A percentile compares a stretch with the other conserved stretches of the same genome.
Evolutionary conservation across 371 early-diverging fungal genomes (phyloP).

Genomic region (Lichtheimia ramosa): DNA sequence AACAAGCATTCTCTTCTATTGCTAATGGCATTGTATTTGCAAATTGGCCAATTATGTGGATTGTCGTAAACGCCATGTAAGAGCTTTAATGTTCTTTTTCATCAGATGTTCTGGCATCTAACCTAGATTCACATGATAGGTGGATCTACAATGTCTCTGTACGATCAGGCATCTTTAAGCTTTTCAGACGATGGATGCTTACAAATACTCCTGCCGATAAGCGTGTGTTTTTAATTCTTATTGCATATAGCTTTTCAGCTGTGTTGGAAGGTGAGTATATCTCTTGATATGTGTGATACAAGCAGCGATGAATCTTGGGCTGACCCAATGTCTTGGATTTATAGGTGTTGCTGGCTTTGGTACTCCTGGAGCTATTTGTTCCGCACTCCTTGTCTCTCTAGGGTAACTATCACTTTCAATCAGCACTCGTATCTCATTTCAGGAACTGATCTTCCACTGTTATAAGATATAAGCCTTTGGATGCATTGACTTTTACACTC

Average conservation of each 20-base stretch:
- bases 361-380: conserved; percentile 54
- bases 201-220: conserved; percentile 47
- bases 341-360: conserved; percentile 54
- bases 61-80: conserved; percentile 52
- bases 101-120: too few species aligned
- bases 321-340: neutral
- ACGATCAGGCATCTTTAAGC: conserved; percentile 43
- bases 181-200: conserved; percentile 52
- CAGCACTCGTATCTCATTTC: neutral
- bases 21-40: conserved; percentile 49
- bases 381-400: conserved; percentile 47
- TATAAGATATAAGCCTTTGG: conserved; percentile 38
- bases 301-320: too few species aligned
- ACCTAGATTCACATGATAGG: conserved; percentile 17
- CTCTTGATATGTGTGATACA: too few species aligned
- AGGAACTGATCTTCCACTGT: too few species aligned
- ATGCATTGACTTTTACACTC: conserved; percentile 43
- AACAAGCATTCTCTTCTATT: conserved; percentile 39
- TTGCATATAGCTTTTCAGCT: conserved; percentile 48
- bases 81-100: neutral
- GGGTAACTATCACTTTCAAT: conserved; percentile 26
- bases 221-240: conserved; percentile 41
- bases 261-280: conserved; percentile 41
- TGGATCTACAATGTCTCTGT: conserved; percentile 47
- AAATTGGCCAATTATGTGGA: conserved; percentile 61